Percentiles rank a stretch among this genome's conserved stretches.
Evolutionary conservation across 257 asterid genomes (phyloP).

Genomic region (Petunia secreta): DNA sequence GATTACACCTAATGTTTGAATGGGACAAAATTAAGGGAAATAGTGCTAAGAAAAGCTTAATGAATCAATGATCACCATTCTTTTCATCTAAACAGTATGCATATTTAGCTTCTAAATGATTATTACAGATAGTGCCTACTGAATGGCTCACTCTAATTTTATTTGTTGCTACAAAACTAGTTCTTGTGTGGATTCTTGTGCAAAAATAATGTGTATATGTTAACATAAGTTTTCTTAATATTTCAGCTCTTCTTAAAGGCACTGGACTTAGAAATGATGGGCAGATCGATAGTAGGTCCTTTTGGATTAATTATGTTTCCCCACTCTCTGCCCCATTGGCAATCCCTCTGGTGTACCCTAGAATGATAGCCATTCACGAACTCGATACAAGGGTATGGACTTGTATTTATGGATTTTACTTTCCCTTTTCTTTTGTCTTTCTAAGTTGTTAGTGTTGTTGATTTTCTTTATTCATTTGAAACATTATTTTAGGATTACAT

Average conservation of each 20-base stretch:
- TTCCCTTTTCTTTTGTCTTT: neutral
- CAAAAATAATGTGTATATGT: constrained; percentile 14
- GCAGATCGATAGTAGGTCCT: constrained; percentile 86
- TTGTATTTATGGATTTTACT: neutral
- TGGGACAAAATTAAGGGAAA: neutral
- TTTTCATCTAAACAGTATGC: neutral
- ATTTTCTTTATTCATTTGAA: constrained; percentile 4
- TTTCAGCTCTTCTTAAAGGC: constrained; percentile 85
- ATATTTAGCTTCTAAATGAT: neutral
- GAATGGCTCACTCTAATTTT: neutral
- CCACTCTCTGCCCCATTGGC: constrained; percentile 82
- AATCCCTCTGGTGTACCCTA: constrained; percentile 91
- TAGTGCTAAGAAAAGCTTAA: constrained; percentile 2
- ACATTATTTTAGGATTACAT: constrained; percentile 23
- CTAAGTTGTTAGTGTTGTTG: neutral
- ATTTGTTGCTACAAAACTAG: neutral
- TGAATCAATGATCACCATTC: constrained; percentile 18
- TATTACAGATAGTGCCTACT: neutral
- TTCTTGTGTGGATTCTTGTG: neutral
- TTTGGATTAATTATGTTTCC: constrained; percentile 84
- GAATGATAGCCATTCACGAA: constrained; percentile 88
- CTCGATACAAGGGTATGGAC: constrained; percentile 68
- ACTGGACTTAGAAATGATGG: constrained; percentile 85
- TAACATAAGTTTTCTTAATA: constrained; percentile 28
- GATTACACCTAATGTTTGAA: neutral